phyloP scores from a whole-genome alignment of 495 filamentous ascomycete species.

The Podospora pseudopauciseta region DNA sequence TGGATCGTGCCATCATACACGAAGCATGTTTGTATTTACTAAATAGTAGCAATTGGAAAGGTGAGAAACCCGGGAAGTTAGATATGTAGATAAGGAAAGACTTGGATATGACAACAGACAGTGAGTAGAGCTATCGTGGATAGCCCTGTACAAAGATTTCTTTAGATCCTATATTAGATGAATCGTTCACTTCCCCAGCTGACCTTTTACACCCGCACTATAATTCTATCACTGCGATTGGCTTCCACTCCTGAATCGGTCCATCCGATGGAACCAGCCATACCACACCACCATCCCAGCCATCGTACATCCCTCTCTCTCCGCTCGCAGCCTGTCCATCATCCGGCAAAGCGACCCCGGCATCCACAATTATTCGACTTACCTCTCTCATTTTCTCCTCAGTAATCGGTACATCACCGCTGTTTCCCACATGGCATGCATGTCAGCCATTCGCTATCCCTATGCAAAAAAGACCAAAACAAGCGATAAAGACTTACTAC shows the following conservation, averaged over 20 bases:
- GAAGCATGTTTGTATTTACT: too few species aligned
- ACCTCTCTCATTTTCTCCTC: constrained; percentile 22
- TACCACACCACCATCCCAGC: constrained; percentile 33
- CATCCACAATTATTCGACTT: constrained; percentile 21
- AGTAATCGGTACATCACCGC: constrained; percentile 24
- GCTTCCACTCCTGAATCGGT: constrained; percentile 31
- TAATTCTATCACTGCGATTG: constrained; percentile 28
- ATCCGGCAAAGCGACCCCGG: constrained; percentile 20
- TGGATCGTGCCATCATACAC: too few species aligned
- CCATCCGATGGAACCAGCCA: constrained; percentile 33
- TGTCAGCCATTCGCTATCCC: constrained; percentile 3
- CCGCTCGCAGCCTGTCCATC: not conserved
- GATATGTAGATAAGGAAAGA: too few species aligned
- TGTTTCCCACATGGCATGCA: constrained; percentile 20
- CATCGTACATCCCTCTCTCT: constrained; percentile 5
- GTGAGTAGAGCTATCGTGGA: too few species aligned
- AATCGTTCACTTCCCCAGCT: too few species aligned
- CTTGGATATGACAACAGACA: too few species aligned
- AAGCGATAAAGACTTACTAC: constrained; percentile 26
- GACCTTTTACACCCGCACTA: not conserved
- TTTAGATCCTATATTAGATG: too few species aligned
- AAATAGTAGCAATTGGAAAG: too few species aligned
- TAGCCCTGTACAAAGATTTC: too few species aligned
- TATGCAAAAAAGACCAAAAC: not conserved
- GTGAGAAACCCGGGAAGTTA: too few species aligned